Conservation (phyloP, 2,329 filamentous ascomycete species). For the Verruconis gallopava region DNA sequence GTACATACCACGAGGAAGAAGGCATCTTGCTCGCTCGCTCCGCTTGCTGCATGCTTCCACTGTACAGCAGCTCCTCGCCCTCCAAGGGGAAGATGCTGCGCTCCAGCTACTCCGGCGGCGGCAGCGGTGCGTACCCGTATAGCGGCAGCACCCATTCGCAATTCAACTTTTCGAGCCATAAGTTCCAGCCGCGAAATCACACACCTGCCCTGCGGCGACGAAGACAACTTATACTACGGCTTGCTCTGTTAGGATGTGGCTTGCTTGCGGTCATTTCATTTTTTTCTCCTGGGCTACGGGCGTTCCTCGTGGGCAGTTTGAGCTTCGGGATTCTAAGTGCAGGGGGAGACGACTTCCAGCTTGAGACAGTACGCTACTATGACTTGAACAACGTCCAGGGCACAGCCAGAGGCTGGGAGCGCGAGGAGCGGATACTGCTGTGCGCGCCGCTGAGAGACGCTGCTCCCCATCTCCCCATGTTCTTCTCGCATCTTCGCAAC, state of each 20-base stretch:
- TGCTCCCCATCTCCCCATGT: constrained; percentile 85
- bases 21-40: no score
- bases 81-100: background rate
- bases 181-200: constrained; percentile 38
- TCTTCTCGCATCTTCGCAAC: constrained; percentile 94
- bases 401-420: constrained; percentile 85
- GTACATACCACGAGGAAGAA: no score
- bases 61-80: background rate
- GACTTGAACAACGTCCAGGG: constrained; percentile 86
- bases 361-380: constrained; percentile 95
- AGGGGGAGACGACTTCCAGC: constrained; percentile 53
- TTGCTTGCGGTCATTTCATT: constrained; percentile 52
- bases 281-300: constrained; percentile 60
- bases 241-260: constrained; percentile 44
- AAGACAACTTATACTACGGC: constrained; percentile 56
- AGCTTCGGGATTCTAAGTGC: constrained; percentile 41
- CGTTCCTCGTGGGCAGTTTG: no score
- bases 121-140: background rate
- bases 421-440: constrained; percentile 86
- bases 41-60: background rate
- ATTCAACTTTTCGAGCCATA: constrained; percentile 5
- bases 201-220: constrained; percentile 59
- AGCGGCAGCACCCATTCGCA: background rate
- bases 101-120: background rate
- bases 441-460: constrained; percentile 92